Conservation (phyloP, 1,139 yeast species). For the Yamadazyma diddensiae region DNA sequence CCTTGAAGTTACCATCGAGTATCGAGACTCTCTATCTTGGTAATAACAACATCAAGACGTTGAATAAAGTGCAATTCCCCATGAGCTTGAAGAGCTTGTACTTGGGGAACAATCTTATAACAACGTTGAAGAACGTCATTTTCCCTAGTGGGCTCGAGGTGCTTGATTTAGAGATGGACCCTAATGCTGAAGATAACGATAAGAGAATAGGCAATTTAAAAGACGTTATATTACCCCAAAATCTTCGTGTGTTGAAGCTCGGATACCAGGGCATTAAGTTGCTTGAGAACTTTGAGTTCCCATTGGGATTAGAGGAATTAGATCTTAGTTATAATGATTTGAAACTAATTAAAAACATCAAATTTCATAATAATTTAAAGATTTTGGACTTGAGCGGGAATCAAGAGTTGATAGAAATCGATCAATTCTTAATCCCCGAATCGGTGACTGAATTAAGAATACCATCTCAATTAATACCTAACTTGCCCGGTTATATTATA, state of each 20-base stretch:
- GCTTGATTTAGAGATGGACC: conserved; percentile 44
- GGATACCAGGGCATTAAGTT: conserved; percentile 42
- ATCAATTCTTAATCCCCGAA: conserved; percentile 38
- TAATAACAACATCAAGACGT: conserved; percentile 43
- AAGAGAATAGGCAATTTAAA: conserved; percentile 42
- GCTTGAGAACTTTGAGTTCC: conserved; percentile 42
- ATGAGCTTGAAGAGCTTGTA: conserved; percentile 32
- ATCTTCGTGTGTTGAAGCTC: conserved; percentile 33
- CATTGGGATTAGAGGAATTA: conserved; percentile 28
- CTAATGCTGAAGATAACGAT: conserved; percentile 40
- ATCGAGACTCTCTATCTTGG: conserved; percentile 37
- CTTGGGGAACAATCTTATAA: conserved; percentile 42
- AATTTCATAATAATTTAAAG: conserved; percentile 34
- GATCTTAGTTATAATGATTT: conserved; percentile 42
- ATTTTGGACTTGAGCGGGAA: conserved; percentile 43
- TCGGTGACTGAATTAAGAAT: conserved; percentile 35
- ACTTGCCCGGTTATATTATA: conserved; percentile 38
- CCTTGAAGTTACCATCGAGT: conserved; percentile 42
- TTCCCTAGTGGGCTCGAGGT: conserved; percentile 39
- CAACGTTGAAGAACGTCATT: conserved; percentile 43
- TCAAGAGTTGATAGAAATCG: conserved; percentile 38
- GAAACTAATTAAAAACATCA: conserved; percentile 34
- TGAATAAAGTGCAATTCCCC: conserved; percentile 45
- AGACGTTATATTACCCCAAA: conserved; percentile 41
- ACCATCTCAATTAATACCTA: conserved; percentile 34